A percentile compares a stretch with the other conserved stretches of the same genome.
These are phyloP conservation scores for Schwanniomyces yamadae DNA, from an alignment of 805 yeast species.

Conservation along the genomic window DNA sequence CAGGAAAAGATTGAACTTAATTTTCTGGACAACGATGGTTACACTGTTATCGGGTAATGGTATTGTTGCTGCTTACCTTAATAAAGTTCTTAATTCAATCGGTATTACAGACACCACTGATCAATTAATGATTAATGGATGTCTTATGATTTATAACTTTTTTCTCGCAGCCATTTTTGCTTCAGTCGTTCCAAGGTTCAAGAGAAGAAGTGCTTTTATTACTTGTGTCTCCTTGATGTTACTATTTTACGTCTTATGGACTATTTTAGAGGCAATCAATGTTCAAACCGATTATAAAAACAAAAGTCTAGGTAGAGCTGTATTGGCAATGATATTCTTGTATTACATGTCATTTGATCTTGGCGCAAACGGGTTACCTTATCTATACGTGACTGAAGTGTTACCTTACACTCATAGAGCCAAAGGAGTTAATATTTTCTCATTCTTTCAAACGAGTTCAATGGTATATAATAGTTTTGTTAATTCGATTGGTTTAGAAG, in stretches of 20 bases:
- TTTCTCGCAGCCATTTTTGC: slow-evolving; percentile 23
- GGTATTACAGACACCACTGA: slow-evolving; percentile 46
- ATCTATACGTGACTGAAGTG: slow-evolving; percentile 44
- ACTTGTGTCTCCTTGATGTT: slow-evolving; percentile 25
- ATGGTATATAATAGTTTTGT: slow-evolving; percentile 28
- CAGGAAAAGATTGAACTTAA: slow-evolving; percentile 41
- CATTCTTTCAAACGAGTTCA: slow-evolving; percentile 17
- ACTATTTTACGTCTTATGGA: slow-evolving; percentile 21
- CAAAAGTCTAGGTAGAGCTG: slow-evolving; percentile 15
- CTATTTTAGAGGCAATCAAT: slow-evolving; percentile 20
- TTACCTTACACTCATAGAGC: no score
- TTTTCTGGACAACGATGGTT: slow-evolving; percentile 30
- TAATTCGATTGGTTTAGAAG: slow-evolving; percentile 40
- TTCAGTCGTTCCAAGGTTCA: slow-evolving; percentile 16
- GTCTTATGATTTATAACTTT: slow-evolving; percentile 47
- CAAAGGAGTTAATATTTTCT: slow-evolving; percentile 36
- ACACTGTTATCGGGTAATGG: slow-evolving; percentile 56
- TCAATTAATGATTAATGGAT: slow-evolving; percentile 51
- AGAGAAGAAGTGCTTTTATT: slow-evolving; percentile 26
- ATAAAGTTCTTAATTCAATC: no score
- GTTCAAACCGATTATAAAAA: slow-evolving; percentile 16
- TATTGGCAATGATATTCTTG: slow-evolving; percentile 24
- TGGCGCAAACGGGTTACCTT: slow-evolving; percentile 48
- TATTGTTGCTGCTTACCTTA: slow-evolving; percentile 46
- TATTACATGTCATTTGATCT: slow-evolving; percentile 20